Percentiles rank a stretch among this genome's conserved stretches.
These are phyloP conservation scores for Solanum chiquidenum DNA, from an alignment of 257 asterid genomes.

Conservation along the genomic window DNA sequence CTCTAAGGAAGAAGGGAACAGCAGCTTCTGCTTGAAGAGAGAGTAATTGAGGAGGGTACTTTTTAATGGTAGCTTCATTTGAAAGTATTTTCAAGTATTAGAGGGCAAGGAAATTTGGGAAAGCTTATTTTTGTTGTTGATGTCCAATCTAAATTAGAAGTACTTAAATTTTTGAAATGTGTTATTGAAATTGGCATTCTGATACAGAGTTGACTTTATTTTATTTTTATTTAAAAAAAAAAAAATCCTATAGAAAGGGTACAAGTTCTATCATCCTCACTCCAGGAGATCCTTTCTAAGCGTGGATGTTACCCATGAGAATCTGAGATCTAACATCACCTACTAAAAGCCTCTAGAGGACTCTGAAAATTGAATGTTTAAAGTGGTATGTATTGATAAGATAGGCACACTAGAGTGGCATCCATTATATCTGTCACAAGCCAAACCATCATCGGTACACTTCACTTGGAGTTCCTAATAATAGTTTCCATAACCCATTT, in stretches of 20 bases:
- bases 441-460: neutral
- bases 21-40: conserved; percentile 45
- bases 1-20: conserved; percentile 82
- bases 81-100: neutral
- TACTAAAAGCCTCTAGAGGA: neutral
- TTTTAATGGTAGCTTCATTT: neutral
- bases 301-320: neutral
- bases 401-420: neutral
- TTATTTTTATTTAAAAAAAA: too few relatives aligned
- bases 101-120: conserved; percentile 15
- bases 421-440: neutral
- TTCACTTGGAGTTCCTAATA: neutral
- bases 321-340: neutral
- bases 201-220: neutral
- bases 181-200: conserved; percentile 16
- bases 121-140: conserved; percentile 7
- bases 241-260: neutral
- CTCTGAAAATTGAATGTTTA: neutral
- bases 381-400: neutral
- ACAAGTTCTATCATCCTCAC: neutral
- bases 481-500: neutral
- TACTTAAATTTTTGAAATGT: conserved; percentile 3
- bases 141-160: conserved; percentile 8
- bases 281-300: neutral
- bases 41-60: conserved; percentile 4